Evolutionary conservation across 768 basidiomycete genomes (phyloP), one percentile per base, ranked within the genome.

Genomic region (Leccinellum albellum): DNA sequence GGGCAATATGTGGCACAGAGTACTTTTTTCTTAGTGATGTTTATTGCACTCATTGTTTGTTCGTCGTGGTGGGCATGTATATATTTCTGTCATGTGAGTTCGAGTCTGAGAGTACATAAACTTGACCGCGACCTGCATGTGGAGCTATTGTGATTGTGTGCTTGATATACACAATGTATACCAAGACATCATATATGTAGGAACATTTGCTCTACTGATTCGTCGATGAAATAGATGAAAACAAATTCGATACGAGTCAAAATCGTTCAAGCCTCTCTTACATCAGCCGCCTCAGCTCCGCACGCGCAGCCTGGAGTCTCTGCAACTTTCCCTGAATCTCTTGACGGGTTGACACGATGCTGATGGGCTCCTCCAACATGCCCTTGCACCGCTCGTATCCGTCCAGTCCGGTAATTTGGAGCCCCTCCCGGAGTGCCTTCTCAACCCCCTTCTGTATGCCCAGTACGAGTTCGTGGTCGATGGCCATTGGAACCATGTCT

Each of bases 311-410:
- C 28, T 72, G 64, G 32, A 87, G 64, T 47, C 84, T 73, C 56
- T 82, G 78, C 60, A 79, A 61, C 65, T 80, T 84, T 66, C 81
- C 81, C 57, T 62, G 51, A 40, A 85, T 61, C 46, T 84, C 84
- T 24, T 74, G 75, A 12, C 87, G 73, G 23, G 65, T 70, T 3
- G 74, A 74, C 0, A 79, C 73, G 20, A 84, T 60, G 14, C 74
- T 66, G 0, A 75, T 72, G 15, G 70, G 76, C 64, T 89, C 85
- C 59, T 79, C 77, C 2, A 86, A 70, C 49, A 82, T 74, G 33
- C 80, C 76, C 57, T 70, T 68, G 64, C 83, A 87, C 20, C 79
- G 80, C 1, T 69, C 64, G 13, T 69, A 63, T 0, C 76, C 83
- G 14, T 83, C 76, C 0, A 72, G 58, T 1, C 80, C 78, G 13